Evolutionary conservation across 257 asterid genomes (phyloP), one percentile per base, ranked within the genome.

Genomic region (Anisodus tanguticus): DNA sequence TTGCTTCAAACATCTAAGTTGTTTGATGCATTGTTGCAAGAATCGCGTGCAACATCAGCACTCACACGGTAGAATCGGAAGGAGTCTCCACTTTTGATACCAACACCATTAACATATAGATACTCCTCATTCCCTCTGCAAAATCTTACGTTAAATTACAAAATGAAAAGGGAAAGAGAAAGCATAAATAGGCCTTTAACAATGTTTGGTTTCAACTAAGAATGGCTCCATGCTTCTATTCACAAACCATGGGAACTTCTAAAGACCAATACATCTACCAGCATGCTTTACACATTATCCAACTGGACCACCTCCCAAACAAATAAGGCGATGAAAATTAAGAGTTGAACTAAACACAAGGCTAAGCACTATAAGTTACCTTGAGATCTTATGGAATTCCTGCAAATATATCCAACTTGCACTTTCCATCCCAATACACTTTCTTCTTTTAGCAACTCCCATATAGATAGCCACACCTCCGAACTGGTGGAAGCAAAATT

Each of bases 41-140:
- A 90, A 13, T 86, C 81, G 3, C 88, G 35, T 8, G 97, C 98
- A 41, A 88, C 82, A 79, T 87, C 76, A 6, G 94, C 80, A 88
- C 94, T 92, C 31, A 98, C 85, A 59, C 86, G 60, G 82, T 89
- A 95, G 83, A 92, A 90, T 63, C 88, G 91, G 81, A 95, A 92
- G 81, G 89, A 82, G 58, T 95, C 98, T 71, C 93, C 95, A 15
- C 95, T 92, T 85, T 85, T 91, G 26, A 94, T 91, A 35, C 97
- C 98, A 22, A 41, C 41, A 45, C 90, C 91, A 16, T 85, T 79
- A 77, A 94, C 94, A 53, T 66, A 92, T 41, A 95, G 92, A 87
- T 92, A 95, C 88, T 93, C 94, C 83, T 94, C 95, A 35, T 92
- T 89, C 83, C 95, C 98, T 70, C 97, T 92, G 91, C 16, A 87